These are phyloP conservation scores for Hypoxylon cercidicola DNA, from an alignment of 495 filamentous ascomycete genomes.

Conservation along the genomic window DNA sequence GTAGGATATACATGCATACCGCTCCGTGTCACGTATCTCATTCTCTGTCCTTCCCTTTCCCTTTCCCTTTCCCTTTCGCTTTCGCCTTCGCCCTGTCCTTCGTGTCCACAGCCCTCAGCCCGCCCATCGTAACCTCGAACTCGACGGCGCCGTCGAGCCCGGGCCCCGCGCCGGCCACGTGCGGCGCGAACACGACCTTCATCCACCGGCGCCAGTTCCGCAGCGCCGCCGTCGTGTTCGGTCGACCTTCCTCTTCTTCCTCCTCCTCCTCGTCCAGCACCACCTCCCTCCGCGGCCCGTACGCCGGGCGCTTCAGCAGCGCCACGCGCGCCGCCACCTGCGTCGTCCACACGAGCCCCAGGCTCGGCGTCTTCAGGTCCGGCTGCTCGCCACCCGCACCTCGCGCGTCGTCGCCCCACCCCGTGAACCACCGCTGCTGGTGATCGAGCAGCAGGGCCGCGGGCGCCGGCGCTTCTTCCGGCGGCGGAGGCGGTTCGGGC, in stretches of 20 bases:
- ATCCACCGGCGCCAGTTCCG: conserved; percentile 70
- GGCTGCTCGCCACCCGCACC: too few relatives aligned
- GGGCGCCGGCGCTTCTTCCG: conserved; percentile 47
- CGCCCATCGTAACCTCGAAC: conserved; percentile 67
- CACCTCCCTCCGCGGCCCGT: conserved; percentile 46
- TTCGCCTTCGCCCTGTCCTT: conserved; percentile 32
- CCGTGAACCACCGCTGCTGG: conserved; percentile 93
- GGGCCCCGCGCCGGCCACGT: conserved; percentile 62
- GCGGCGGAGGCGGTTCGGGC: conserved; percentile 40
- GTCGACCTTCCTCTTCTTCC: too few relatives aligned
- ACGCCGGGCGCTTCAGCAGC: conserved; percentile 70
- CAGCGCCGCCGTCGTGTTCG: conserved; percentile 30
- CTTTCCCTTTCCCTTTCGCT: conserved; percentile 17
- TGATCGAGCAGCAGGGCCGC: conserved; percentile 77
- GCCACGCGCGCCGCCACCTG: conserved; percentile 85
- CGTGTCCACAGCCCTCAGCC: conserved; percentile 55
- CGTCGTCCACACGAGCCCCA: conserved; percentile 91
- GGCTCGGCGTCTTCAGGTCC: conserved; percentile 79
- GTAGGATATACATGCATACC: background rate
- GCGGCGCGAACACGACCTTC: conserved; percentile 83
- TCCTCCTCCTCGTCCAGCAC: conserved; percentile 28
- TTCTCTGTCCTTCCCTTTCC: conserved; percentile 1
- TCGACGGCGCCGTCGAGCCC: conserved; percentile 58
- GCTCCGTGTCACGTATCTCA: background rate
- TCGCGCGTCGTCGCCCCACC: conserved; percentile 78